These are phyloP conservation scores for Pisolithus albus DNA, from an alignment of 768 basidiomycete species.

Conservation along the genomic window DNA sequence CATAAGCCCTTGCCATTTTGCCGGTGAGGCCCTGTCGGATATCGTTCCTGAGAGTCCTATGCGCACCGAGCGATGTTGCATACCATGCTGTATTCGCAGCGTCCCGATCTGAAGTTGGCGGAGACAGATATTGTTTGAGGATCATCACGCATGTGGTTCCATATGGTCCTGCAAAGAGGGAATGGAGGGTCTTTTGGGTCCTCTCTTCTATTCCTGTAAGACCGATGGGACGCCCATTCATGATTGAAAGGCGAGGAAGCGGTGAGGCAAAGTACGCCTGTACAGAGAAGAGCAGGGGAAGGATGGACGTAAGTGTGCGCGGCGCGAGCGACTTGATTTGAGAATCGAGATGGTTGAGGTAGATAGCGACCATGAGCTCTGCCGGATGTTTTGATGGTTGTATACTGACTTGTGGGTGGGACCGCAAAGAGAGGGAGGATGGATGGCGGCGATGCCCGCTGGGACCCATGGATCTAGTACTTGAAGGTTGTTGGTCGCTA, in stretches of 20 bases:
- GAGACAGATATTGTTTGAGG: constrained; percentile 52
- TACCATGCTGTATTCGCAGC: constrained; percentile 20
- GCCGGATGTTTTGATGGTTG: constrained; percentile 40
- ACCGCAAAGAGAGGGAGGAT: constrained; percentile 51
- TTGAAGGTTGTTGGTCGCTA: constrained; percentile 21
- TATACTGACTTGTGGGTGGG: constrained; percentile 29
- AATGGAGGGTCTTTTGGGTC: constrained; percentile 49
- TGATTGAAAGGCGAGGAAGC: constrained; percentile 60
- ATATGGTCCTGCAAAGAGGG: constrained; percentile 60
- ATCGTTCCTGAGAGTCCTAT: constrained; percentile 55
- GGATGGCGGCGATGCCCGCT: constrained; percentile 51
- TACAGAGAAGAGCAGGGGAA: constrained; percentile 70
- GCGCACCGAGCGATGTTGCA: constrained; percentile 48
- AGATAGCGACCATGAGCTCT: constrained; percentile 58
- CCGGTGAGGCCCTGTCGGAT: constrained; percentile 56
- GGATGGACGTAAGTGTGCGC: constrained; percentile 43
- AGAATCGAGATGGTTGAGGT: constrained; percentile 55
- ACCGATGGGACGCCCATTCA: constrained; percentile 28
- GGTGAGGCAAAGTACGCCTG: constrained; percentile 60
- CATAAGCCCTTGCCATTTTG: constrained; percentile 62
- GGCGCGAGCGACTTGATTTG: constrained; percentile 57
- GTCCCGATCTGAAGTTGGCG: constrained; percentile 27
- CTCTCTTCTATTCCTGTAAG: constrained; percentile 41
- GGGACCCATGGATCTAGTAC: constrained; percentile 14
- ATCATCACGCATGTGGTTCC: constrained; percentile 57